Evolutionary conservation across 2,329 filamentous ascomycete genomes (phyloP).

Genomic region (Colletotrichum chlorophyti): DNA sequence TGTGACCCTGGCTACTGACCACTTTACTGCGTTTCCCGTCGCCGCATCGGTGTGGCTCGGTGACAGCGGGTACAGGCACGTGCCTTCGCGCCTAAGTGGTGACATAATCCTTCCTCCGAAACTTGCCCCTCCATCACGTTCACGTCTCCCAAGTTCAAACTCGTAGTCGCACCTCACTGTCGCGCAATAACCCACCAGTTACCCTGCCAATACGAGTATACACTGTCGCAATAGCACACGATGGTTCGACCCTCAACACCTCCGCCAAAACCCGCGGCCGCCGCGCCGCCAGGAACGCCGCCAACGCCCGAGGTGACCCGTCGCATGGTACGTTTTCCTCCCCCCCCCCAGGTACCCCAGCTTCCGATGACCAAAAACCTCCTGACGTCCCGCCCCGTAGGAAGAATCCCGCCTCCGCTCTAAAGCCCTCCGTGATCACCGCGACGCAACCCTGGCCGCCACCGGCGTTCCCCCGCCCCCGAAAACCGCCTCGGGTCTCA

Average conservation of each 20-base stretch:
- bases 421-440: conserved; percentile 82
- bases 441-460: conserved; percentile 66
- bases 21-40: not conserved
- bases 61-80: conserved; percentile 20
- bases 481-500: conserved; percentile 71
- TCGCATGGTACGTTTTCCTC: conserved; percentile 55
- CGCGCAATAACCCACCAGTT: not conserved
- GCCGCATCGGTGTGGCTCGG: not conserved
- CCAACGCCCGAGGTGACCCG: conserved; percentile 61
- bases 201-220: not conserved
- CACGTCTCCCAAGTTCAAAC: not conserved
- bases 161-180: not conserved
- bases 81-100: conserved; percentile 27
- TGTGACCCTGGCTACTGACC: not conserved
- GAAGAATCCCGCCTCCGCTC: conserved; percentile 88
- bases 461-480: conserved; percentile 49
- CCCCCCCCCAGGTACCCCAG: not conserved
- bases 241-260: conserved; percentile 59
- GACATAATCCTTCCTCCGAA: conserved; percentile 27
- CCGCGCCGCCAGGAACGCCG: conserved; percentile 46
- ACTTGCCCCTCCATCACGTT: conserved; percentile 18
- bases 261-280: conserved; percentile 40
- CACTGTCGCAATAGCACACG: not conserved
- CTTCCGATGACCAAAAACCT: conserved; percentile 15
- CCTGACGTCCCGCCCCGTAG: conserved; percentile 52